Percentiles rank a stretch among this genome's conserved stretches.
These are phyloP conservation scores for Aureobasidium sp. DNA, from an alignment of 2,329 filamentous ascomycete genomes.

Conservation along the genomic window DNA sequence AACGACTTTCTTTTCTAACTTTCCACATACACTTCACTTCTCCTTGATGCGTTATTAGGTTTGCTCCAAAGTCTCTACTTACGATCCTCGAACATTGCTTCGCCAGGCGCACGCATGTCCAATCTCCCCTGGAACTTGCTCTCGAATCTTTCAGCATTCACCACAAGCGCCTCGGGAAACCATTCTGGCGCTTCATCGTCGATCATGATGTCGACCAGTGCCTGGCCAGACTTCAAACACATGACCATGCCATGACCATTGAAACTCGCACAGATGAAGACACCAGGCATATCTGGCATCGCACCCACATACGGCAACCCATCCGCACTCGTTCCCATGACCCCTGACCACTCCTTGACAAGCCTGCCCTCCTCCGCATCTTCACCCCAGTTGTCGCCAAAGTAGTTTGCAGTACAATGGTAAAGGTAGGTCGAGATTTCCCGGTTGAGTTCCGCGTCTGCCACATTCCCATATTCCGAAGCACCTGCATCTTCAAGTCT, in stretches of 20 bases:
- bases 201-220: constrained; percentile 47
- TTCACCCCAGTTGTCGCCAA: constrained; percentile 42
- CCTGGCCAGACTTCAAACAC: constrained; percentile 48
- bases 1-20: constrained; percentile 9
- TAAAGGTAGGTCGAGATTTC: constrained; percentile 44
- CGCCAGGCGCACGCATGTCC: constrained; percentile 19
- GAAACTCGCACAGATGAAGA: constrained; percentile 55
- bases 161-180: constrained; percentile 48
- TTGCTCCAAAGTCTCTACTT: not conserved
- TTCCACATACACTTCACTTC: not conserved
- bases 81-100: constrained; percentile 12
- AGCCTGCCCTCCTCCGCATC: constrained; percentile 25
- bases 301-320: constrained; percentile 42
- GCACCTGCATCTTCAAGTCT: constrained; percentile 38
- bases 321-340: constrained; percentile 48
- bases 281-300: constrained; percentile 36
- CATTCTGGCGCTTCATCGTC: constrained; percentile 34
- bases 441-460: constrained; percentile 49
- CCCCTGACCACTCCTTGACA: constrained; percentile 41
- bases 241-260: constrained; percentile 50
- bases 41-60: not conserved
- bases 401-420: constrained; percentile 41
- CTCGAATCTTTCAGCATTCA: constrained; percentile 38
- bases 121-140: constrained; percentile 17
- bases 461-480: constrained; percentile 48